Base-by-base conservation (phyloP, 306 rosid genomes). In the Ormosia emarginata region DNA sequence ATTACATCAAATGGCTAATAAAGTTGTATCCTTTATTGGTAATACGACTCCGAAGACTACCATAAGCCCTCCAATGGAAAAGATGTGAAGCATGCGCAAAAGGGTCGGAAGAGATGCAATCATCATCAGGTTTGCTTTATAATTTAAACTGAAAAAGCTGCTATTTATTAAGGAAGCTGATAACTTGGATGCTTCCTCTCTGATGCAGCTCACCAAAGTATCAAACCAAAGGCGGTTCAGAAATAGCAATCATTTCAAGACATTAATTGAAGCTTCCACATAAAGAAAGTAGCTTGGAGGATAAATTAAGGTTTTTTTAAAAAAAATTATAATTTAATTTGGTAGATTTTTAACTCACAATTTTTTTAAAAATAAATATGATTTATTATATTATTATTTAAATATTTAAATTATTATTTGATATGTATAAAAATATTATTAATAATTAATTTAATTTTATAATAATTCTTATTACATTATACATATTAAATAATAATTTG, bases 31-130 rank as follows among this genome's bases (percentile, higher is more conserved):
- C 72, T 61, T 77, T 61, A 36, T 59, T 4, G 37, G 56, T 78
- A 46, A 67, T 78, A 13, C 10, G 39, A 30, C 0, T 62, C 34
- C 8, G 4, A 56, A 53, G 65, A 49, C 39, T 8, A 7, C 4
- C 24, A 14, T 12, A 29, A 33, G 6, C 61, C n/a, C 46, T 73
- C 52, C 49, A 49, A 67, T 67, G 15, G 62, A 36, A 81, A 81
- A 46, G 34, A 74, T 13, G 11, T 24, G 78, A 84, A 87, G 90
- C 95, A 89, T 91, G 95, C 92, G 86, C 71, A 82, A 71, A 85
- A 77, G 84, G 73, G 77, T 44, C 10, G 68, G 34, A 43, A 39
- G 67, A 65, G 77, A 50, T 30, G 89, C 84, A 82, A 87, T 83
- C 80, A 88, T 88, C 85, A 72, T 85, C 34, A 34, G 11, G 77